Conservation (phyloP, 2,329 filamentous ascomycete genomes). For the Penicillium thymicola region DNA sequence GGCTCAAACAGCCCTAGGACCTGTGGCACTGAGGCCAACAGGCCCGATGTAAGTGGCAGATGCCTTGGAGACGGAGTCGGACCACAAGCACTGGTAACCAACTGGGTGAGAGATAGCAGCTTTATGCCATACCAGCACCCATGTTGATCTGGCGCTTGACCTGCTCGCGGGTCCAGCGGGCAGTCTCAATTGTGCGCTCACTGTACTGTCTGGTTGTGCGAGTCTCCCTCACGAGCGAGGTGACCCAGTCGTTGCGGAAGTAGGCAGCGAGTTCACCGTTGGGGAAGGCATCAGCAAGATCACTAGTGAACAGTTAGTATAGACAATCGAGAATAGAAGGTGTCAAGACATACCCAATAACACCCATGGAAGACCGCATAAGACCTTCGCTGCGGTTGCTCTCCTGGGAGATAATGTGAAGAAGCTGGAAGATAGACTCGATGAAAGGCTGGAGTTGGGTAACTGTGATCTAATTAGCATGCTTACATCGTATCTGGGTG, state of each 20-base stretch:
- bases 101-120: conserved; percentile 5
- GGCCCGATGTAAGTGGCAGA: background rate
- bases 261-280: conserved; percentile 78
- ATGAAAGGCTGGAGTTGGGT: conserved; percentile 72
- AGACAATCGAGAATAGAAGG: background rate
- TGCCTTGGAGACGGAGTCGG: background rate
- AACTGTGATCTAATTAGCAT: conserved; percentile 47
- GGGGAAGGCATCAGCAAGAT: conserved; percentile 90
- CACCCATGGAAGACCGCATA: conserved; percentile 92
- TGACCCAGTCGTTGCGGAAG: conserved; percentile 91
- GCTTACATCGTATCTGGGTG: background rate
- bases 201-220: conserved; percentile 84
- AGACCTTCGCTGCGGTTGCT: conserved; percentile 86
- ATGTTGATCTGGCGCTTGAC: conserved; percentile 75
- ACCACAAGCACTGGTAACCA: background rate
- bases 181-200: conserved; percentile 83
- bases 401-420: conserved; percentile 76
- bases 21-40: background rate
- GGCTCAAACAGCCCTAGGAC: background rate
- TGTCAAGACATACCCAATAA: conserved; percentile 71
- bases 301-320: conserved; percentile 56
- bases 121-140: conserved; percentile 41
- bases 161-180: conserved; percentile 94
- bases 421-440: conserved; percentile 79
- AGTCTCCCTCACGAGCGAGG: conserved; percentile 84